These are phyloP conservation scores for Torulaspora indica DNA, from an alignment of 805 yeast species.

Conservation along the genomic window DNA sequence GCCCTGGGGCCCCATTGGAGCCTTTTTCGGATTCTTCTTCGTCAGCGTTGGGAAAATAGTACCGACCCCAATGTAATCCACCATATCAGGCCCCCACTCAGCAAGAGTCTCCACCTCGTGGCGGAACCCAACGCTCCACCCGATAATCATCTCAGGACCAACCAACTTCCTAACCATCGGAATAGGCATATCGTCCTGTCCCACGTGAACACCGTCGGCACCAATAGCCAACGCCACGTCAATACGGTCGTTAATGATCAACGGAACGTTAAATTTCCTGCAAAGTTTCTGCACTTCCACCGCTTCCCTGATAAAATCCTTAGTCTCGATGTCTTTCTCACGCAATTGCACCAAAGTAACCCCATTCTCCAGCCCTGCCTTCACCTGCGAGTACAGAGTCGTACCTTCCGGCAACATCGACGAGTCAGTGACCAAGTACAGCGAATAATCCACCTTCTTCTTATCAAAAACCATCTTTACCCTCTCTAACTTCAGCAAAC, in stretches of 20 bases:
- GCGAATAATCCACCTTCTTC: slow-evolving; percentile 41
- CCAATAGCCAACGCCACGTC: slow-evolving; percentile 87
- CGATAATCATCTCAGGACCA: slow-evolving; percentile 73
- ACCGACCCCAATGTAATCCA: slow-evolving; percentile 85
- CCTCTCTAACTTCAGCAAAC: background rate
- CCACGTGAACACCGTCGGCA: slow-evolving; percentile 91
- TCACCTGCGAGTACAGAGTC: slow-evolving; percentile 57
- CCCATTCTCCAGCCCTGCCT: slow-evolving; percentile 61
- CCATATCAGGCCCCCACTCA: slow-evolving; percentile 35
- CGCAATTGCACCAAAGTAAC: slow-evolving; percentile 79
- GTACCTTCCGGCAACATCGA: slow-evolving; percentile 61
- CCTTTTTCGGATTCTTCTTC: slow-evolving; percentile 50
- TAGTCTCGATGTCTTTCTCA: slow-evolving; percentile 68
- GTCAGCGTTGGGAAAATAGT: slow-evolving; percentile 72
- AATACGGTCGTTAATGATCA: slow-evolving; percentile 78
- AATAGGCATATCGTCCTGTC: slow-evolving; percentile 77
- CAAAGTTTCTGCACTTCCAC: slow-evolving; percentile 57
- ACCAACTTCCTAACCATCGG: slow-evolving; percentile 53
- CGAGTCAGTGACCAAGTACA: slow-evolving; percentile 78
- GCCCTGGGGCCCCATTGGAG: slow-evolving; percentile 69
- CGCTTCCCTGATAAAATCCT: slow-evolving; percentile 63
- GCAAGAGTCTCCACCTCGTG: slow-evolving; percentile 44
- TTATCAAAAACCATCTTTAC: slow-evolving; percentile 23
- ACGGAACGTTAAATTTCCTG: slow-evolving; percentile 55
- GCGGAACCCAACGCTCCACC: slow-evolving; percentile 63